Conservation (phyloP, 148 eudicot genomes). For the Persicaria maculosa region DNA sequence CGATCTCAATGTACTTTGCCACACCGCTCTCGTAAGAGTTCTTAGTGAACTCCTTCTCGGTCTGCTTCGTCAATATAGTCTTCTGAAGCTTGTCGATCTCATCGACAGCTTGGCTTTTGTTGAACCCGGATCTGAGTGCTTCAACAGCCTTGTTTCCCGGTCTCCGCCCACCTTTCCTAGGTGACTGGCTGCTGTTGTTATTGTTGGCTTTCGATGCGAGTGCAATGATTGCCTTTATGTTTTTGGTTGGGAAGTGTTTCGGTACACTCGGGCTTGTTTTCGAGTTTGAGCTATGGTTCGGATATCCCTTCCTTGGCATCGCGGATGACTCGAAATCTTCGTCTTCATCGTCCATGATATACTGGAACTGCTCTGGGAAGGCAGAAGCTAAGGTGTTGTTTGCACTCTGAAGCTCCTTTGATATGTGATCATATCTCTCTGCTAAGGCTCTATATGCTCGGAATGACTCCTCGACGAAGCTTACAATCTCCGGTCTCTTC, state of each 20-base stretch:
- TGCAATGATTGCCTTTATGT: constrained; percentile 47
- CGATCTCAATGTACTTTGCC: constrained; percentile 67
- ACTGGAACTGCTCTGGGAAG: constrained; percentile 73
- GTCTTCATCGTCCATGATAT: constrained; percentile 70
- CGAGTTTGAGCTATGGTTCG: constrained; percentile 12
- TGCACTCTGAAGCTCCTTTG: constrained; percentile 85
- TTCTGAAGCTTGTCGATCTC: constrained; percentile 90
- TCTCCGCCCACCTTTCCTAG: constrained; percentile 17
- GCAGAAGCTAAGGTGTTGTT: constrained; percentile 79
- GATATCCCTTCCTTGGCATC: constrained; percentile 18
- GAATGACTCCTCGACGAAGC: constrained; percentile 68
- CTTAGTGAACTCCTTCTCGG: constrained; percentile 80
- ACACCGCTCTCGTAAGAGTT: constrained; percentile 78
- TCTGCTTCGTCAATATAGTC: constrained; percentile 64
- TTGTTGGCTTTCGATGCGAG: constrained; percentile 33
- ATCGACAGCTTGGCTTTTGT: constrained; percentile 48
- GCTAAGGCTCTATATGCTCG: constrained; percentile 71
- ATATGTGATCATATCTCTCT: constrained; percentile 73
- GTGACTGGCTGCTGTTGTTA: not conserved
- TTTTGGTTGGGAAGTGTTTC: constrained; percentile 43
- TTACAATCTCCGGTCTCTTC: constrained; percentile 70
- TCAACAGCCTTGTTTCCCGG: constrained; percentile 13
- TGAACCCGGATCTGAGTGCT: constrained; percentile 55
- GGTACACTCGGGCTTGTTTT: constrained; percentile 51
- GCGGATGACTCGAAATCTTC: constrained; percentile 25